phyloP scores from a whole-genome alignment of 306 rosid species.

The Betula pendula region DNA sequence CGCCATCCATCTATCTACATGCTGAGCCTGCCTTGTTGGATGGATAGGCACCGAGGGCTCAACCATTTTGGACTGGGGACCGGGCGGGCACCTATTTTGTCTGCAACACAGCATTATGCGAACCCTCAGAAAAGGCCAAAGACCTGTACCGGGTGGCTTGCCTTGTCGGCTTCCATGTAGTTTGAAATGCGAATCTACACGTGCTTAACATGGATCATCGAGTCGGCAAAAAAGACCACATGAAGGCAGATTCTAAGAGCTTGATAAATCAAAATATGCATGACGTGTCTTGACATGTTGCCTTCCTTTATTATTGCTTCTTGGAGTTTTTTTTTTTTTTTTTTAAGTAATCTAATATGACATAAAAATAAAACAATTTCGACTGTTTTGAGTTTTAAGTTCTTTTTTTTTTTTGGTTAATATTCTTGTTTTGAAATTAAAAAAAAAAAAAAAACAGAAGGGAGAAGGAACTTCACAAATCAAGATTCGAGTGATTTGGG shows the following conservation, averaged over 20 bases:
- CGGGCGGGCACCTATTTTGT: conserved; percentile 40
- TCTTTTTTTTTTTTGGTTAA: too few species aligned
- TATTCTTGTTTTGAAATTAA: too few species aligned
- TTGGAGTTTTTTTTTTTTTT: conserved; percentile 16
- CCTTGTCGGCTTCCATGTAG: conserved; percentile 20
- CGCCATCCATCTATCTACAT: not conserved
- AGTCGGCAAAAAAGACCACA: not conserved
- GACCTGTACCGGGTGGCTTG: conserved; percentile 27
- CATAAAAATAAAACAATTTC: too few species aligned
- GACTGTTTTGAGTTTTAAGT: too few species aligned
- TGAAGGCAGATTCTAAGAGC: conserved; percentile 3
- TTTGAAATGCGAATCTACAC: conserved; percentile 40
- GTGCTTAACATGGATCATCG: conserved; percentile 26
- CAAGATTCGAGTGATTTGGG: too few species aligned
- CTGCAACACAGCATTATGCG: conserved; percentile 23
- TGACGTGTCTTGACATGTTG: too few species aligned
- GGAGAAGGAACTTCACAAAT: too few species aligned
- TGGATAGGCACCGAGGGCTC: conserved; percentile 42
- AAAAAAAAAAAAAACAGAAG: too few species aligned
- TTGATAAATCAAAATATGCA: too few species aligned
- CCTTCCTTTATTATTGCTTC: not conserved
- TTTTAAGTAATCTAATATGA: not conserved
- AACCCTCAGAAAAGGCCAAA: conserved; percentile 13
- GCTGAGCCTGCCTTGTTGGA: conserved; percentile 47
- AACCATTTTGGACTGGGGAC: conserved; percentile 28